Evolutionary conservation across 2,329 filamentous ascomycete genomes (phyloP), one percentile per base, ranked within the genome.

Genomic region (Apiospora hydei): DNA sequence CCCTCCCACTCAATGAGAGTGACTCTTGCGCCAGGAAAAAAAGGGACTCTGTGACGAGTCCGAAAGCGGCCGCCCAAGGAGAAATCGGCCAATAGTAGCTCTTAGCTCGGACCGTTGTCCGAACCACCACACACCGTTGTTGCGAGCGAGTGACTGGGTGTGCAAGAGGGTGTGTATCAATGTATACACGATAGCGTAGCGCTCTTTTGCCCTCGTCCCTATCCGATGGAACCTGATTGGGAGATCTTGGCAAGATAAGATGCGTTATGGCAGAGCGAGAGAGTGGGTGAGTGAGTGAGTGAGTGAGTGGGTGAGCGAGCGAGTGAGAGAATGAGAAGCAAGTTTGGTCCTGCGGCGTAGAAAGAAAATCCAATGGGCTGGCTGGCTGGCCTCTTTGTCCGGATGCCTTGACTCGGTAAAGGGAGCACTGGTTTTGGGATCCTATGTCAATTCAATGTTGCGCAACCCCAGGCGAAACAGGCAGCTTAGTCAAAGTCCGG

Each of bases 61-160:
- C 67, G 67, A 69, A 69, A 69, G 67, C 67, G 67, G 67, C 67
- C 67, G 67, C 34, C 44, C 26, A 49, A 47, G 67, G 67, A 69
- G 67, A 49, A 49, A 21, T 34, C 44, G 67, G 67, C 44, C 67
- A 49, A 69, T 69, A 46, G 47, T 49, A 46, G 67, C 38, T n/a
- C 44, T 69, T 38, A 38, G 67, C 47, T 34, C 18, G 67, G 44
- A 38, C 67, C 44, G 44, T 30, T 34, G 44, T 49, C 30, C 18
- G 49, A 30, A 47, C 26, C 67, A 49, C 67, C 44, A 69, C 44
- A 69, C 43, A 49, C 67, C 34, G 57, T 64, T 64, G 34, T n/a
- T n/a, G 57, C 34, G 34, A 64, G 34, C 57, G 57, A 64, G 57
- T 64, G 57, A 38, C 57, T 64, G 57, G 11, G 34, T 38, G 57